Evolutionary conservation across 352 stramenopile genomes (phyloP).

Genomic region (Phytophthora gonapodyides): DNA sequence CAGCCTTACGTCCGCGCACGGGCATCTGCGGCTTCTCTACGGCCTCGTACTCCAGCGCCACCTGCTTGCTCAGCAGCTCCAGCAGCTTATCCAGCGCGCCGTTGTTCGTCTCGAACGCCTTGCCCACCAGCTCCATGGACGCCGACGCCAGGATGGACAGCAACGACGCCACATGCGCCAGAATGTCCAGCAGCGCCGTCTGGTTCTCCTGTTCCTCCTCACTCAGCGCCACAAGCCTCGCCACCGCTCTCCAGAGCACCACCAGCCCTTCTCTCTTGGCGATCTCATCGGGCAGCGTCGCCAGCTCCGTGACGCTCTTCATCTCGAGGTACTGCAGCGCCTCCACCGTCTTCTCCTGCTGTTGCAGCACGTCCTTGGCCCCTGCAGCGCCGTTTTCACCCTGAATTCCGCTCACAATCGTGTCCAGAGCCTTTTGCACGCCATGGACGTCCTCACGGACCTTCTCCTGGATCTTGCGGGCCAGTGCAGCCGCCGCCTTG

Average conservation of each 20-base stretch:
- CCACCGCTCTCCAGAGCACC: constrained; percentile 56
- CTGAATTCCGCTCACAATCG: constrained; percentile 39
- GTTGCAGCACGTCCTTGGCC: constrained; percentile 32
- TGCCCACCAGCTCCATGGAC: constrained; percentile 53
- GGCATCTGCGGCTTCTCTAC: constrained; percentile 31
- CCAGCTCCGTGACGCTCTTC: constrained; percentile 65
- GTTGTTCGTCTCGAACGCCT: constrained; percentile 33
- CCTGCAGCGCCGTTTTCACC: constrained; percentile 17
- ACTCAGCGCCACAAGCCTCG: constrained; percentile 38
- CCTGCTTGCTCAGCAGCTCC: constrained; percentile 54
- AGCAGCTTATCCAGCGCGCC: constrained; percentile 27
- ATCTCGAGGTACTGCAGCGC: constrained; percentile 78
- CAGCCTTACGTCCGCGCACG: constrained; percentile 53
- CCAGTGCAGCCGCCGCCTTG: constrained; percentile 71
- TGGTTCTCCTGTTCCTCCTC: constrained; percentile 15
- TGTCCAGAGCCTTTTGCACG: constrained; percentile 79
- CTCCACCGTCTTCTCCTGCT: constrained; percentile 55
- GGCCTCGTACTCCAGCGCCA: constrained; percentile 57
- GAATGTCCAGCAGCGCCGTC: constrained; percentile 34
- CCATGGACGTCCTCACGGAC: constrained; percentile 77
- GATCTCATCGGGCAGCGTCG: constrained; percentile 59
- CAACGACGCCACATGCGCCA: constrained; percentile 55
- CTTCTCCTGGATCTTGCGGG: constrained; percentile 75
- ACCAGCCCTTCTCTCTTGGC: constrained; percentile 56
- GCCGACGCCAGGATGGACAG: constrained; percentile 62